Evolutionary conservation across 2,329 filamentous ascomycete genomes (phyloP).

Genomic region (Daldinia eschscholtzii): DNA sequence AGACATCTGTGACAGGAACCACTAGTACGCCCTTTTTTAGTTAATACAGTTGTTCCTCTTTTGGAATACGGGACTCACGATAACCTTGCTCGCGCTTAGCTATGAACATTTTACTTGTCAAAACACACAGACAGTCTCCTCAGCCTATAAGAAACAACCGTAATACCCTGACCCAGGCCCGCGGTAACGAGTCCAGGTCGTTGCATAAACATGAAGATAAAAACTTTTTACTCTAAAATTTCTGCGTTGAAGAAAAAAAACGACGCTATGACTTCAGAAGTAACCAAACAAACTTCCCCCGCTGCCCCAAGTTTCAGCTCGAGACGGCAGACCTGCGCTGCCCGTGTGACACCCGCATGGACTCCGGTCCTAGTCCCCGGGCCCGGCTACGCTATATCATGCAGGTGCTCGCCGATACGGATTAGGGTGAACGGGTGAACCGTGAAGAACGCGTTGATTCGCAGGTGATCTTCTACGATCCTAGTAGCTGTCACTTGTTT

Average conservation of each 20-base stretch:
- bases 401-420: constrained; percentile 12
- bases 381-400: constrained; percentile 21
- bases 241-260: constrained; percentile 1
- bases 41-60: constrained; percentile 7
- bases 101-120: constrained; percentile 1
- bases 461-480: neutral
- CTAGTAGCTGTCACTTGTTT: constrained; percentile 15
- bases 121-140: neutral
- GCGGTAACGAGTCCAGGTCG: neutral
- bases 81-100: constrained; percentile 12
- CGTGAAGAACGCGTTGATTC: neutral
- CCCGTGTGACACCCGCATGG: constrained; percentile 11
- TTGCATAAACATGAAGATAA: neutral
- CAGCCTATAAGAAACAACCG: constrained; percentile 9
- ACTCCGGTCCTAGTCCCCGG: constrained; percentile 1
- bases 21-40: neutral
- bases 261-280: neutral
- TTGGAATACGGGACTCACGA: neutral
- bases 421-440: constrained; percentile 1
- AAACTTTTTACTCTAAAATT: constrained; percentile 1
- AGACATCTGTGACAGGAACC: neutral
- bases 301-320: neutral
- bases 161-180: neutral
- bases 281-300: neutral
- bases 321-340: constrained; percentile 1